Evolutionary conservation across 306 rosid species (phyloP).

Genomic region (Abrus precatorius): DNA sequence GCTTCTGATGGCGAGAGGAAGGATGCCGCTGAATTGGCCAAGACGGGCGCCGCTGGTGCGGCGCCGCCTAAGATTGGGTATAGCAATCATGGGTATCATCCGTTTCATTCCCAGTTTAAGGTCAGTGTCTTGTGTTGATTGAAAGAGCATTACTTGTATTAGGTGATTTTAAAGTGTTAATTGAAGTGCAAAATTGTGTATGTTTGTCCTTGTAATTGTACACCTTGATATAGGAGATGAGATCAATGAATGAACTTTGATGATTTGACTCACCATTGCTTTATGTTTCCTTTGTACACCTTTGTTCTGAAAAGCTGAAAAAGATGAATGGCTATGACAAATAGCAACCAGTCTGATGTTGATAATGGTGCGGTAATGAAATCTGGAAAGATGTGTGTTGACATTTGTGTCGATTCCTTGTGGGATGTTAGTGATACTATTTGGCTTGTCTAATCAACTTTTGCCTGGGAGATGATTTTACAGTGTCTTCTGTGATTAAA

Average conservation of each 20-base stretch:
- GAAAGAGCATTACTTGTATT: slow-evolving; percentile 48
- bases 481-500: slow-evolving; percentile 17
- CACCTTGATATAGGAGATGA: slow-evolving; percentile 43
- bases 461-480: neutral
- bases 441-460: slow-evolving; percentile 4
- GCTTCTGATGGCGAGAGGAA: slow-evolving; percentile 79
- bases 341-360: slow-evolving; percentile 1
- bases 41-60: slow-evolving; percentile 44
- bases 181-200: slow-evolving; percentile 49
- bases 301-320: slow-evolving; percentile 20
- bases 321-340: slow-evolving; percentile 39
- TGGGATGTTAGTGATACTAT: slow-evolving; percentile 29
- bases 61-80: slow-evolving; percentile 73
- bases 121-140: slow-evolving; percentile 75
- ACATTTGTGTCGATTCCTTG: slow-evolving; percentile 4
- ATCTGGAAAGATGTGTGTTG: neutral
- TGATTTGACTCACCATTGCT: slow-evolving; percentile 45
- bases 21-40: slow-evolving; percentile 70
- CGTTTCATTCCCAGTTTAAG: slow-evolving; percentile 99
- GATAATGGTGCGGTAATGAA: slow-evolving; percentile 7
- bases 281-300: slow-evolving; percentile 35
- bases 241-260: slow-evolving; percentile 41
- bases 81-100: slow-evolving; percentile 87
- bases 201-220: slow-evolving; percentile 52
- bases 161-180: slow-evolving; percentile 51